Evolutionary conservation across 306 rosid genomes (phyloP), one percentile per base, ranked within the genome.

Genomic region (Dalbergia cultrata): DNA sequence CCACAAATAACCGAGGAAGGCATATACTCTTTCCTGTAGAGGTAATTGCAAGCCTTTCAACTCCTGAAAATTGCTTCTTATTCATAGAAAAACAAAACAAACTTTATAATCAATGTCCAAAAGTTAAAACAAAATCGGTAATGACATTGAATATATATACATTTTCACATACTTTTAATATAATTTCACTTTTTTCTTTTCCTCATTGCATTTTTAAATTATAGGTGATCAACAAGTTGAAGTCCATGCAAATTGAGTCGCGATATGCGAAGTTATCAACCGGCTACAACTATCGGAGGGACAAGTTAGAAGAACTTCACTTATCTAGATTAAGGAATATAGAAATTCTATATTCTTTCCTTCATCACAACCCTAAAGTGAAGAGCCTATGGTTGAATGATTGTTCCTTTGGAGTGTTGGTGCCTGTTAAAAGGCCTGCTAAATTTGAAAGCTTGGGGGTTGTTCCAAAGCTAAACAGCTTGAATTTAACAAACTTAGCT

Each of bases 401-500:
- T 26, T 76, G 54, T 12, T 8, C 3, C 13, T 49, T 80, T 7
- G 5, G 62, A 16, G 56, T 18, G 54, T 11, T 80, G 13, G 8
- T 61, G 12, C 47, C 83, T 14, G 13, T 0, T 1, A 11, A 3
- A 44, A 45, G 17, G 22, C 7, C 0, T 52, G 10, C 1, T 26
- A 13, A n/a, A 43, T 8, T 37, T 37, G 60, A 44, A 44, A 74
- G 10, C 0, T 59, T 3, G 4, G 71, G 80, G 70, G 35, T 75
- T 16, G 80, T 75, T 75, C 80, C 80, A 61, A 61, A 31, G 45
- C 68, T 80, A 9, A 73, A 54, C 13, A 8, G 7, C 44, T 65
- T 80, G 69, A 43, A 6, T 8, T 65, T 80, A 56, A 43, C 13
- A 0, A 2, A 6, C 21, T 47, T 70, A 2, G 9, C 10, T 2